phyloP scores from a whole-genome alignment of 371 early-diverging fungal genomes.

The Amoeboaphelidium protococcarum region DNA sequence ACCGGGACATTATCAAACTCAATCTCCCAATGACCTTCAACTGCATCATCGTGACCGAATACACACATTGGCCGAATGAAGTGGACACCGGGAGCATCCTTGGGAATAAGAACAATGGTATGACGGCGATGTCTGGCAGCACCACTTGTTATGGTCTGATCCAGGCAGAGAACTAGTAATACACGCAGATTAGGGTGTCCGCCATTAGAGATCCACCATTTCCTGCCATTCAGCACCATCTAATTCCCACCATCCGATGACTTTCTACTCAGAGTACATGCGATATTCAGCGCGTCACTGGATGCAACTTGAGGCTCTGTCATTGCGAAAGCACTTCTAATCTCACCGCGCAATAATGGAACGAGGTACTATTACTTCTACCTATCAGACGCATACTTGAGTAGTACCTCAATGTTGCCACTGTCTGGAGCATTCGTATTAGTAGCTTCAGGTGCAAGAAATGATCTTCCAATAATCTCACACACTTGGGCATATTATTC shows the following conservation, averaged over 20 bases:
- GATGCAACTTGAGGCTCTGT: slow-evolving; percentile 78
- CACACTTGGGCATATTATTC: too few species aligned
- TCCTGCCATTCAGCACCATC: slow-evolving; percentile 67
- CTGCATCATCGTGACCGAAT: slow-evolving; percentile 33
- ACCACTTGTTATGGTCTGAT: slow-evolving; percentile 41
- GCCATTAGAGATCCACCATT: slow-evolving; percentile 91
- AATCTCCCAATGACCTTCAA: slow-evolving; percentile 71
- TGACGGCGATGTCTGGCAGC: slow-evolving; percentile 52
- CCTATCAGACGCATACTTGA: slow-evolving; percentile 60
- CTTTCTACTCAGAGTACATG: slow-evolving; percentile 30
- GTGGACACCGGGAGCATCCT: slow-evolving; percentile 52
- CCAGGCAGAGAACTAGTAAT: slow-evolving; percentile 56
- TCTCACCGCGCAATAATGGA: slow-evolving; percentile 62
- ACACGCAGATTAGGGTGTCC: slow-evolving; percentile 74
- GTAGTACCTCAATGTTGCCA: slow-evolving; percentile 94
- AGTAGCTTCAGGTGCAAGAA: too few species aligned
- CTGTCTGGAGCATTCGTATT: too few species aligned
- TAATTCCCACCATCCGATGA: slow-evolving; percentile 26
- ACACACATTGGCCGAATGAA: slow-evolving; percentile 60
- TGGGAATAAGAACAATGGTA: slow-evolving; percentile 64
- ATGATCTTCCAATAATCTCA: too few species aligned
- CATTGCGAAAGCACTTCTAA: slow-evolving; percentile 92
- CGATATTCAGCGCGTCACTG: slow-evolving; percentile 87
- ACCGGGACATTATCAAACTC: slow-evolving; percentile 65
- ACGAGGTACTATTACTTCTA: slow-evolving; percentile 63